phyloP scores from a whole-genome alignment of 495 filamentous ascomycete genomes.

The Cairneyella variabilis region DNA sequence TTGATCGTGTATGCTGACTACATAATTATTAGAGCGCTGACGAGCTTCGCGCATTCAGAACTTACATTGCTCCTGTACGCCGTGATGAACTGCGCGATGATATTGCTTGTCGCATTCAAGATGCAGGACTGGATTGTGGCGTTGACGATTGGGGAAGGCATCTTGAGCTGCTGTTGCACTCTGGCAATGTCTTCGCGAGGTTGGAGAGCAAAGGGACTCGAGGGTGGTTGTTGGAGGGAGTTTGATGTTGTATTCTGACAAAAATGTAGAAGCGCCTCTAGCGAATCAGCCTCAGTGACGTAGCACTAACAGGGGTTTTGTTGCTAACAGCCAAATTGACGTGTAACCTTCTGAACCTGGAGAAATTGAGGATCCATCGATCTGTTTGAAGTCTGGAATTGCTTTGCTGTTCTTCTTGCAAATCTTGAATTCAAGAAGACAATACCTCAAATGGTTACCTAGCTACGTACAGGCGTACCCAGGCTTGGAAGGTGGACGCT shows the following conservation, averaged over 20 bases:
- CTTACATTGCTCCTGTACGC: slow-evolving; percentile 62
- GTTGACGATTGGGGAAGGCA: slow-evolving; percentile 52
- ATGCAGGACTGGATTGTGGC: slow-evolving; percentile 69
- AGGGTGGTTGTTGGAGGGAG: background rate
- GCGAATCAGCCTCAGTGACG: background rate
- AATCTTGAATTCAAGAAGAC: too few relatives aligned
- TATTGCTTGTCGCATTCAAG: slow-evolving; percentile 71
- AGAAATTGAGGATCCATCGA: too few relatives aligned
- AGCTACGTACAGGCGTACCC: too few relatives aligned
- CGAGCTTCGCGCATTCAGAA: background rate
- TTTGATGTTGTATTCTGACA: background rate
- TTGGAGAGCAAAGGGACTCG: background rate
- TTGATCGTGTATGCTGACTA: slow-evolving; percentile 55
- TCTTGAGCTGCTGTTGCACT: slow-evolving; percentile 16
- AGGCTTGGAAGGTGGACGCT: too few relatives aligned
- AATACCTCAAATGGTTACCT: too few relatives aligned
- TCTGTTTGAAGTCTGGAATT: too few relatives aligned
- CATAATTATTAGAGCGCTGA: slow-evolving; percentile 24
- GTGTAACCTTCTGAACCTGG: too few relatives aligned
- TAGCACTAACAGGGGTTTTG: background rate
- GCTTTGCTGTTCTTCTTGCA: too few relatives aligned
- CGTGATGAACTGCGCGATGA: slow-evolving; percentile 76
- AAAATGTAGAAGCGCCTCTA: too few relatives aligned
- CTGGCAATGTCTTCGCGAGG: background rate
- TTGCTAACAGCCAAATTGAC: too few relatives aligned